Evolutionary conservation across 2,329 filamentous ascomycete genomes (phyloP).

Genomic region (Colletotrichum navitas): DNA sequence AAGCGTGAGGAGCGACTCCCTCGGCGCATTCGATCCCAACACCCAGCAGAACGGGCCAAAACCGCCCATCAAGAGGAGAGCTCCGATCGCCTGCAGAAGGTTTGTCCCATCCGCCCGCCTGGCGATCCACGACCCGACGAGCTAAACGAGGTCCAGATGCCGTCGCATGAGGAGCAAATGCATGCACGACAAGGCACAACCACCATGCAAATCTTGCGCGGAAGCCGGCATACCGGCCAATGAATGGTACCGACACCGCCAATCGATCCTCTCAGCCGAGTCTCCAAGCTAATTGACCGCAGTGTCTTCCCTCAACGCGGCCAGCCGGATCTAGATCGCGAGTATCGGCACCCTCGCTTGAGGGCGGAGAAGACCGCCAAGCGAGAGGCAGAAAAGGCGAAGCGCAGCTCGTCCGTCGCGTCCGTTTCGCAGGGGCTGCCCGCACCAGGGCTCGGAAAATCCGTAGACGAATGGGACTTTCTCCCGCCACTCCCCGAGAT

Average conservation of each 20-base stretch:
- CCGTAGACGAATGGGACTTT: slow-evolving; percentile 61
- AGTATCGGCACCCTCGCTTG: slow-evolving; percentile 67
- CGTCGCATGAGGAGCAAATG: slow-evolving; percentile 70
- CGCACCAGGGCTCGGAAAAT: slow-evolving; percentile 41
- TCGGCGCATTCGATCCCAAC: slow-evolving; percentile 20
- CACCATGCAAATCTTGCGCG: slow-evolving; percentile 65
- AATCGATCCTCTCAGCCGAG: neutral
- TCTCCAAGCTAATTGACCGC: slow-evolving; percentile 25
- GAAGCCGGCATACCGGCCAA: slow-evolving; percentile 62
- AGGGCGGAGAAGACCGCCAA: slow-evolving; percentile 61
- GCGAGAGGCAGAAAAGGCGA: slow-evolving; percentile 53
- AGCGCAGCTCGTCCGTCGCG: slow-evolving; percentile 51
- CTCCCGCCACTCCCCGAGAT: slow-evolving; percentile 64
- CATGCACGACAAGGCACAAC: slow-evolving; percentile 60
- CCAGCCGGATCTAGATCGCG: slow-evolving; percentile 66
- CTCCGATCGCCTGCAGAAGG: slow-evolving; percentile 67
- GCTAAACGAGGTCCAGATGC: slow-evolving; percentile 55
- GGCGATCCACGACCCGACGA: slow-evolving; percentile 20
- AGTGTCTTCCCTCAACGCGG: slow-evolving; percentile 67
- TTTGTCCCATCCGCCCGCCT: slow-evolving; percentile 47
- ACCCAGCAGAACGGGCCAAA: slow-evolving; percentile 32
- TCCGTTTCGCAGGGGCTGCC: slow-evolving; percentile 41
- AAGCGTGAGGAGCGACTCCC: slow-evolving; percentile 30
- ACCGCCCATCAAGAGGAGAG: slow-evolving; percentile 60
- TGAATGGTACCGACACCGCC: slow-evolving; percentile 59